Percentiles rank a stretch among this genome's conserved stretches.
Evolutionary conservation across 495 filamentous ascomycete species (phyloP).

Genomic region (Neurospora tetraspora): DNA sequence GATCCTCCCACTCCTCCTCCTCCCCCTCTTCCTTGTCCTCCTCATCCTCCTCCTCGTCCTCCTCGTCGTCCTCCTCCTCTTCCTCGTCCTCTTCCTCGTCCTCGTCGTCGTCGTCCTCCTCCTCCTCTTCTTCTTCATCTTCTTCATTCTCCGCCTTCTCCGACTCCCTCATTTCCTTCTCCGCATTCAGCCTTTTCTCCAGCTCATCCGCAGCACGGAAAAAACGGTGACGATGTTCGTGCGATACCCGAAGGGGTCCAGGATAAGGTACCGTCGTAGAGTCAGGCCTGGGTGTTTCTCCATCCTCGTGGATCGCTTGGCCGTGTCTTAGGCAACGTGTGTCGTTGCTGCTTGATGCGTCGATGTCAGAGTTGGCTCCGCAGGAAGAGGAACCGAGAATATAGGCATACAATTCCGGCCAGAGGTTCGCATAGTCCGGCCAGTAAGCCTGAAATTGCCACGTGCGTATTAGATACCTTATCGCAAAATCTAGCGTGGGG

Average conservation of each 20-base stretch:
- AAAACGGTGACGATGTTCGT: not conserved
- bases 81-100: constrained; percentile 45
- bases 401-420: not conserved
- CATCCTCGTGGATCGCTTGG: not conserved
- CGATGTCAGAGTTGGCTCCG: not conserved
- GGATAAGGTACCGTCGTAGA: not conserved
- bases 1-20: not conserved
- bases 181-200: constrained; percentile 32
- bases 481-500: too few species aligned
- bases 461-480: not conserved
- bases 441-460: not conserved
- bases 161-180: constrained; percentile 44
- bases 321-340: not conserved
- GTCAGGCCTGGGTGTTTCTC: not conserved
- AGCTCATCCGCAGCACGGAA: not conserved
- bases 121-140: constrained; percentile 46
- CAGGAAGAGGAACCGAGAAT: not conserved
- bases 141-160: constrained; percentile 42
- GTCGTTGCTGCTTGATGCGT: not conserved
- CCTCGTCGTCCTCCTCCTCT: constrained; percentile 41
- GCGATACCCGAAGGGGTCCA: not conserved
- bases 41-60: constrained; percentile 29
- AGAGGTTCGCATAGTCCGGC: not conserved
- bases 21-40: not conserved
- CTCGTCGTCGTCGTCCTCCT: constrained; percentile 46